These are phyloP conservation scores for Leccinum pachyderme DNA, from an alignment of 1,284 basidiomycete species.

Conservation along the genomic window DNA sequence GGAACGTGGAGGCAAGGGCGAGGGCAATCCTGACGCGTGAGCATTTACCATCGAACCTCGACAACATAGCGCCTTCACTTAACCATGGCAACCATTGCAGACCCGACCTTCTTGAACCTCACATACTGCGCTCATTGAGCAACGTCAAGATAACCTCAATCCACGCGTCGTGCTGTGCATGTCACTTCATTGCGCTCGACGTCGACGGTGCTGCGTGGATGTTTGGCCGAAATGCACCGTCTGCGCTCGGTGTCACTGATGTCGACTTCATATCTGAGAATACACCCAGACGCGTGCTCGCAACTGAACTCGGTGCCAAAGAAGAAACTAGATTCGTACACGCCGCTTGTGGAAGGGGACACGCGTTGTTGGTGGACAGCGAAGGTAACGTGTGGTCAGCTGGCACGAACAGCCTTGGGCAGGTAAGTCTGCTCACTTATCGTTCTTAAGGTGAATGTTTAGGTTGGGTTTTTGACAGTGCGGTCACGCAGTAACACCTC, in stretches of 20 bases:
- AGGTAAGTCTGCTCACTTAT: slow-evolving; percentile 46
- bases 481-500: slow-evolving; percentile 53
- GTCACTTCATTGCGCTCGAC: slow-evolving; percentile 76
- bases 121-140: slow-evolving; percentile 84
- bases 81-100: slow-evolving; percentile 6
- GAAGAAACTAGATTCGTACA: slow-evolving; percentile 68
- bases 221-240: slow-evolving; percentile 77
- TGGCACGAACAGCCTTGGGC: slow-evolving; percentile 82
- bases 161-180: slow-evolving; percentile 70
- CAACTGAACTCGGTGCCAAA: slow-evolving; percentile 60
- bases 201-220: slow-evolving; percentile 79
- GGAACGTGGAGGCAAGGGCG: slow-evolving; percentile 49
- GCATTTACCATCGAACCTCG: slow-evolving; percentile 11
- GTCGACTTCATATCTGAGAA: slow-evolving; percentile 68
- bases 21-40: slow-evolving; percentile 43
- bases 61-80: slow-evolving; percentile 5
- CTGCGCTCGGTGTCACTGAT: slow-evolving; percentile 53
- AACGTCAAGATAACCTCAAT: slow-evolving; percentile 75
- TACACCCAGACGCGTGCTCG: slow-evolving; percentile 61
- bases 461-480: no score
- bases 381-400: slow-evolving; percentile 82
- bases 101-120: slow-evolving; percentile 81
- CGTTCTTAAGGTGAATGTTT: no score
- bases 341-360: slow-evolving; percentile 80
- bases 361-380: slow-evolving; percentile 81